These are phyloP conservation scores for Termitomyces heimii DNA, from an alignment of 768 basidiomycete genomes.

Conservation along the genomic window DNA sequence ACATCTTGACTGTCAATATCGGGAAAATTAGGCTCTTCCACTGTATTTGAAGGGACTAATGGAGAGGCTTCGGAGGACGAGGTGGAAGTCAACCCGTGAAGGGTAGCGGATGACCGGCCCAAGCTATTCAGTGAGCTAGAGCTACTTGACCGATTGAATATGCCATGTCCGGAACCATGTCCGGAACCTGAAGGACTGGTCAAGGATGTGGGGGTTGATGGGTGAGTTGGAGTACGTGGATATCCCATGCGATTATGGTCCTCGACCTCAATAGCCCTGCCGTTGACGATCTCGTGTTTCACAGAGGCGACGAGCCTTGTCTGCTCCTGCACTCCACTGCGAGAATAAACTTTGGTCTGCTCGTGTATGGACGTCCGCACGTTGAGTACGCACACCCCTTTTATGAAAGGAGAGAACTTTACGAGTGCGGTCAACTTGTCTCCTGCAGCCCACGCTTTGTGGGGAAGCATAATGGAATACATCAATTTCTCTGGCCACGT, in stretches of 20 bases:
- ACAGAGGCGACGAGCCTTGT: conserved; percentile 53
- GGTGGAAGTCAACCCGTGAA: conserved; percentile 1
- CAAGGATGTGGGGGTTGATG: conserved; percentile 8
- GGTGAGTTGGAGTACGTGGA: conserved; percentile 1
- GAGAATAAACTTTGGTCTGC: conserved; percentile 54
- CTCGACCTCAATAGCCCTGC: conserved; percentile 40
- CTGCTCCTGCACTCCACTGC: conserved; percentile 52
- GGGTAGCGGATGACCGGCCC: not conserved
- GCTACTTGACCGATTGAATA: conserved; percentile 1
- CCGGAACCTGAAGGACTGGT: conserved; percentile 4
- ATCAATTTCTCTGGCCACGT: conserved; percentile 97
- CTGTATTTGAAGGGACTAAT: not conserved
- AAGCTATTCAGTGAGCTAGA: conserved; percentile 8
- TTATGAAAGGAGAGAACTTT: conserved; percentile 83
- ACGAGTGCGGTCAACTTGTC: conserved; percentile 76
- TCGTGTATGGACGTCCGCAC: conserved; percentile 73
- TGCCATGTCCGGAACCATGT: not conserved
- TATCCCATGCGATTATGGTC: conserved; percentile 18
- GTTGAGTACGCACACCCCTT: conserved; percentile 70
- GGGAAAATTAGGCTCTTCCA: not conserved
- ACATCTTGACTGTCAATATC: conserved; percentile 33
- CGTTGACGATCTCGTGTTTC: conserved; percentile 65
- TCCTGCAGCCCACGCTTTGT: conserved; percentile 93
- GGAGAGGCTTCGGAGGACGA: not conserved
- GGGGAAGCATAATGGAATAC: conserved; percentile 91